Conservation (phyloP, 2,329 filamentous ascomycete genomes). For the Fusarium compactum region DNA sequence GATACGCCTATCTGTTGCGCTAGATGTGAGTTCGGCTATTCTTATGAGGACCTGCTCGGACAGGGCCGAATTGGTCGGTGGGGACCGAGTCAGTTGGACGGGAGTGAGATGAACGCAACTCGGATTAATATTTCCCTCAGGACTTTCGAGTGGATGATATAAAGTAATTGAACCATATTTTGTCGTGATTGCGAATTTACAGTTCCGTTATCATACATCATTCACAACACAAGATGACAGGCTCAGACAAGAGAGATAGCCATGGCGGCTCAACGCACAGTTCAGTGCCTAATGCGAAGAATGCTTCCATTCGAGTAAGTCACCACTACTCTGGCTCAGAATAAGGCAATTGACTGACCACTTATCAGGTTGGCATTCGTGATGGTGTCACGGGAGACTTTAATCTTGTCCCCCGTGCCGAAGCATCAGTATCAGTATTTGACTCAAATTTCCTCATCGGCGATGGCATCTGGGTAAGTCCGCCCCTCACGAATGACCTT, state of each 20-base stretch:
- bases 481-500: too few species aligned
- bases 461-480: slow-evolving; percentile 14
- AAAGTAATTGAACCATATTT: background rate
- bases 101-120: background rate
- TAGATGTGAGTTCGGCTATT: background rate
- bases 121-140: background rate
- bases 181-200: background rate
- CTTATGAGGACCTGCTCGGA: background rate
- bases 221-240: background rate
- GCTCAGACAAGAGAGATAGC: fast-evolving
- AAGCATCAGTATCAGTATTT: slow-evolving; percentile 1
- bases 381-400: background rate
- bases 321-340: too few species aligned
- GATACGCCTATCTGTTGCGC: background rate
- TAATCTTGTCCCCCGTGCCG: background rate
- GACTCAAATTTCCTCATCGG: slow-evolving; percentile 19
- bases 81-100: background rate
- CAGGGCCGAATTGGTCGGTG: background rate
- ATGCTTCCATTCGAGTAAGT: background rate
- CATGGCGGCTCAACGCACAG: slow-evolving; percentile 14
- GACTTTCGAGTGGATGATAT: background rate
- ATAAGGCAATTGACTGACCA: background rate
- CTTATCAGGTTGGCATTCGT: background rate
- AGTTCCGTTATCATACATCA: fast-evolving
- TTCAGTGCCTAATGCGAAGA: slow-evolving; percentile 8